Conservation (phyloP, 2,329 filamentous ascomycete species). For the Whalleya microplaca region DNA sequence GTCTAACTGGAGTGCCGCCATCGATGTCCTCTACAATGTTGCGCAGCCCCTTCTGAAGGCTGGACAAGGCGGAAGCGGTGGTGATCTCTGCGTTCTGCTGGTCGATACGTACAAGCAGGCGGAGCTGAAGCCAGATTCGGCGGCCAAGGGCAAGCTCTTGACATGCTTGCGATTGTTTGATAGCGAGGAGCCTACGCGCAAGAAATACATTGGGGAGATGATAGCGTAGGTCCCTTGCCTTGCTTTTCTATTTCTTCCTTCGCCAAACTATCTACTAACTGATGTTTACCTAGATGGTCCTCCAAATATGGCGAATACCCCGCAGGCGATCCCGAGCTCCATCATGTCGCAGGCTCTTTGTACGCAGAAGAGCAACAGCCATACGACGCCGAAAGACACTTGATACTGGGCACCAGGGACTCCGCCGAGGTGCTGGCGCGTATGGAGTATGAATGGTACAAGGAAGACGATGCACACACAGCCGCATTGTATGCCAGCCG, state of each 20-base stretch:
- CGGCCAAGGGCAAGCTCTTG: constrained; percentile 74
- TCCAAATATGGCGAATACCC: constrained; percentile 83
- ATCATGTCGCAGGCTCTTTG: constrained; percentile 85
- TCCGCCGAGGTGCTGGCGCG: constrained; percentile 79
- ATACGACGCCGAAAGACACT: constrained; percentile 91
- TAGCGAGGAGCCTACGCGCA: constrained; percentile 82
- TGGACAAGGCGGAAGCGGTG: constrained; percentile 91
- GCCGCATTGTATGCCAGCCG: constrained; percentile 85
- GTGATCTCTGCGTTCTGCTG: constrained; percentile 84
- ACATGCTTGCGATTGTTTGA: constrained; percentile 81
- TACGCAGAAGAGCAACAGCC: constrained; percentile 93
- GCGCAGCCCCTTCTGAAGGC: constrained; percentile 85
- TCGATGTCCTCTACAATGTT: constrained; percentile 84
- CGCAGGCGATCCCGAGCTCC: constrained; percentile 89
- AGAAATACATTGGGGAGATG: constrained; percentile 88
- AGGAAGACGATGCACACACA: constrained; percentile 82
- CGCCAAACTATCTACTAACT: constrained; percentile 10
- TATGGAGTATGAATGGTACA: constrained; percentile 95
- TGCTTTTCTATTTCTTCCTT: not conserved
- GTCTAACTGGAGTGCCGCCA: constrained; percentile 80
- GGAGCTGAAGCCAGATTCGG: constrained; percentile 75
- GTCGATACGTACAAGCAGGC: constrained; percentile 91
- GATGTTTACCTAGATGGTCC: constrained; percentile 69
- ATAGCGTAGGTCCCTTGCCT: constrained; percentile 61
- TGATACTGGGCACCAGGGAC: constrained; percentile 86